Evolutionary conservation across 2,329 filamentous ascomycete genomes (phyloP), one percentile per base, ranked within the genome.

Genomic region (Fusarium annulatum): DNA sequence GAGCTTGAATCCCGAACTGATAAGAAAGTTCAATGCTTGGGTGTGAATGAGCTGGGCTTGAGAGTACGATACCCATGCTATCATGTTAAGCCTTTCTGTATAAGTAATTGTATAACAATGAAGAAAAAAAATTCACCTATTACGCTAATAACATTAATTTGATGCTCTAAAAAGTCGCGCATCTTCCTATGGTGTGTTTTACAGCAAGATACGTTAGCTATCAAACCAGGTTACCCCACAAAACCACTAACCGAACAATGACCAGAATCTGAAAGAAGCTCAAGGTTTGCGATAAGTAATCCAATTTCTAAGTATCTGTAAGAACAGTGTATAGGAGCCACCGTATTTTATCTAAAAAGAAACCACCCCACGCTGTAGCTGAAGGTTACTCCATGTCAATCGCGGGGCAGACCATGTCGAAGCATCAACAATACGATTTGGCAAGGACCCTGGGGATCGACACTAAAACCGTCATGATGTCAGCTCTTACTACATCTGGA

Each of bases 401-500:
- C n/a, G 30, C 19, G 11, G 60, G 33, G 58, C 33, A 45, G 36
- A 38, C 38, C 30, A 53, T 21, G 41, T 33, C 30, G 39, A 64
- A 45, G 21, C 33, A 59, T 59, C 45, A 19, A 23, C n/a, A 53
- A 46, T 46, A 43, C 33, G 51, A 72, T 69, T 49, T 55, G 46
- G 45, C 66, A 57, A 52, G 30, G 48, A 67, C 66, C 57, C 62
- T 63, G 39, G 15, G 28, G 67, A 73, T 74, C 71, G 62, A 64
- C 71, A 68, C 58, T 74, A 60, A 41, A 43, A 46, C 62, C 33
- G 42, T 68, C 49, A 67, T 74, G 70, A 68, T 71, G 61, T 64
- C 71, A 68, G 60, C 61, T 74, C 53, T 74, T 68, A 71, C 71
- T 58, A 43, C 34, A 67, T 74, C 67, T 73, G 57, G 71, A 71